A percentile compares a stretch with the other conserved stretches of the same genome.
Conservation (phyloP, 139 green algal genomes). For the Coelastrella sp. region DNA sequence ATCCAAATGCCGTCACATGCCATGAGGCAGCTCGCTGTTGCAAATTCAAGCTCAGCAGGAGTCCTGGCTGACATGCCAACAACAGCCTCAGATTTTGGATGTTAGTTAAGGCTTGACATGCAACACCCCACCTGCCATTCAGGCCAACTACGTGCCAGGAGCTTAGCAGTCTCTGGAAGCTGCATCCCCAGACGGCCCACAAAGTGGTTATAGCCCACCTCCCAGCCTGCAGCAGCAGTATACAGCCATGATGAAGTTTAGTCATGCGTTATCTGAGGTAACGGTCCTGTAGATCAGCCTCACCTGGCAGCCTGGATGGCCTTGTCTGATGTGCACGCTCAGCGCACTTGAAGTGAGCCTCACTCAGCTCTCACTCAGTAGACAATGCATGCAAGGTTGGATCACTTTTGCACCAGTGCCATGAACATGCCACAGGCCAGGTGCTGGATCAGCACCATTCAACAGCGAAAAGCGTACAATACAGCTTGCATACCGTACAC, state of each 20-base stretch:
- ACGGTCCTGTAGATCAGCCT: neutral
- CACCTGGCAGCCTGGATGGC: neutral
- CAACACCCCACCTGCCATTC: neutral
- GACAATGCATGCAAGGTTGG: no score
- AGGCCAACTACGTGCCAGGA: neutral
- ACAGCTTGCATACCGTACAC: no score
- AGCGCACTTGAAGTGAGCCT: neutral
- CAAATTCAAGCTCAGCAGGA: neutral
- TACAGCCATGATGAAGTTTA: neutral
- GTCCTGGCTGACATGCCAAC: neutral
- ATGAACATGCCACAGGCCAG: no score
- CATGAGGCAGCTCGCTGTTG: neutral
- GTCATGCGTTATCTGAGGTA: neutral
- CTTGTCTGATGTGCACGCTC: neutral
- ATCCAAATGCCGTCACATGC: neutral
- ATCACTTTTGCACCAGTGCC: no score
- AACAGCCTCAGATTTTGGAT: no score
- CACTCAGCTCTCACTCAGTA: slow-evolving; percentile 21
- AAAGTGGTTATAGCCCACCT: slow-evolving; percentile 35
- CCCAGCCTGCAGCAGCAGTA: neutral
- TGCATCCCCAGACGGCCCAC: slow-evolving; percentile 32
- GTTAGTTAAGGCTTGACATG: neutral
- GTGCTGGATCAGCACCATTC: no score
- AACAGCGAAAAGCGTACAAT: no score
- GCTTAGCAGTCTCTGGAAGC: slow-evolving; percentile 25